phyloP scores from a whole-genome alignment of 495 filamentous ascomycete species.

The Penicillium dipodomyicola region DNA sequence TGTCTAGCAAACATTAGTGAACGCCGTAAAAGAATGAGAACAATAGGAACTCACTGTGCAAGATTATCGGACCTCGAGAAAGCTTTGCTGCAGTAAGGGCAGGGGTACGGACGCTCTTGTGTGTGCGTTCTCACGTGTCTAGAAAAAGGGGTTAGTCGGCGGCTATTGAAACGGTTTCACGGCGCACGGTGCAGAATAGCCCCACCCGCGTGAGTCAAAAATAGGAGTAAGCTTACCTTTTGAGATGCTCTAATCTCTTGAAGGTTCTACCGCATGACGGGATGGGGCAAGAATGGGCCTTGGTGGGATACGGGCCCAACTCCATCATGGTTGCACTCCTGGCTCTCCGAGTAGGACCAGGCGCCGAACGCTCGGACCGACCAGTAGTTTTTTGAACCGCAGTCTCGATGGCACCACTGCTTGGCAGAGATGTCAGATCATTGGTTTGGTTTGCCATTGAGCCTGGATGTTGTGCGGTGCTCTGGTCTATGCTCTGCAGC shows the following conservation, averaged over 20 bases:
- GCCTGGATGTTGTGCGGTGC: slow-evolving; percentile 68
- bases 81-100: slow-evolving; percentile 95
- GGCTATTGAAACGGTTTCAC: slow-evolving; percentile 51
- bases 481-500: slow-evolving; percentile 73
- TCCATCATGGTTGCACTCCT: slow-evolving; percentile 96
- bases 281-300: slow-evolving; percentile 98
- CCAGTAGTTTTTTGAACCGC: slow-evolving; percentile 58
- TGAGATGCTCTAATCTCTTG: slow-evolving; percentile 98
- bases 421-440: slow-evolving; percentile 64
- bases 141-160: slow-evolving; percentile 54
- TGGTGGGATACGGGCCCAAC: slow-evolving; percentile 91
- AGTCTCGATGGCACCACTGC: slow-evolving; percentile 58
- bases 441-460: slow-evolving; percentile 59
- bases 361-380: slow-evolving; percentile 60
- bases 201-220: slow-evolving; percentile 20
- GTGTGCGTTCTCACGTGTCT: slow-evolving; percentile 99
- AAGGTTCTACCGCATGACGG: slow-evolving; percentile 95
- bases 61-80: slow-evolving; percentile 98
- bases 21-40: slow-evolving; percentile 1
- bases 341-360: slow-evolving; percentile 79
- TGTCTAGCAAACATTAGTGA: slow-evolving; percentile 55
- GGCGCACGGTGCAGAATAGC: slow-evolving; percentile 22
- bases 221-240: slow-evolving; percentile 69
- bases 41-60: slow-evolving; percentile 71
- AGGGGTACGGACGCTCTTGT: slow-evolving; percentile 96